Conservation (phyloP, 129 eudicot genomes). For the Chrysanthemum seticuspe region DNA sequence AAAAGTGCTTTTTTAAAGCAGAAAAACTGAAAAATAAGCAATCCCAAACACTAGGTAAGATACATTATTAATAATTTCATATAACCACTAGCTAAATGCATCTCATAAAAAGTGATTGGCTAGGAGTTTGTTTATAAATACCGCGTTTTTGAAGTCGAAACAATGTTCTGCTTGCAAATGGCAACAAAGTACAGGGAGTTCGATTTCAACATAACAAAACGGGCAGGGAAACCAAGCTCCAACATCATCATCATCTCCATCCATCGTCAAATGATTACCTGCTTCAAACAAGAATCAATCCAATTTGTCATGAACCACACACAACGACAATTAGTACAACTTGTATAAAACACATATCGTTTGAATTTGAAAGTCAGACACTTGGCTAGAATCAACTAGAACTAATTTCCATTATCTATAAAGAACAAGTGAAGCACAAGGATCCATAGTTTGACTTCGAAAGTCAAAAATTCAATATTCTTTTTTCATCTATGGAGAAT, state of each 20-base stretch:
- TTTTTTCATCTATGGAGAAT: not conserved
- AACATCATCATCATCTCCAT: slow-evolving; percentile 74
- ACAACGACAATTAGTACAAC: slow-evolving; percentile 1
- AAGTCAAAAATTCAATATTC: slow-evolving; percentile 16
- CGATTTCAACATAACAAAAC: slow-evolving; percentile 81
- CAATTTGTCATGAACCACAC: slow-evolving; percentile 14
- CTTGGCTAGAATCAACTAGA: not conserved
- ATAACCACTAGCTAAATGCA: not conserved
- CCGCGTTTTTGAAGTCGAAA: slow-evolving; percentile 81
- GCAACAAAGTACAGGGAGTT: slow-evolving; percentile 55
- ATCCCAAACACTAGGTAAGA: too few relatives aligned
- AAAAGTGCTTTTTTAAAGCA: too few relatives aligned
- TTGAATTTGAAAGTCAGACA: too few relatives aligned
- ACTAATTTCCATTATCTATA: slow-evolving; percentile 16
- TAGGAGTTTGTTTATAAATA: slow-evolving; percentile 22
- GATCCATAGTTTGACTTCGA: slow-evolving; percentile 19
- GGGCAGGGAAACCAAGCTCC: slow-evolving; percentile 94
- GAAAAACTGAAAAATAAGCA: too few relatives aligned
- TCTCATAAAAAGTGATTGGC: not conserved
- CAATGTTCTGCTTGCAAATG: slow-evolving; percentile 94
- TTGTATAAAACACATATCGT: too few relatives aligned
- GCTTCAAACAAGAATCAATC: slow-evolving; percentile 20
- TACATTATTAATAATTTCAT: too few relatives aligned
- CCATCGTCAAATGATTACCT: slow-evolving; percentile 45
- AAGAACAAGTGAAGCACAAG: slow-evolving; percentile 22